Evolutionary conservation across 768 basidiomycete species (phyloP).

Genomic region (Phaeotremella skinneri): DNA sequence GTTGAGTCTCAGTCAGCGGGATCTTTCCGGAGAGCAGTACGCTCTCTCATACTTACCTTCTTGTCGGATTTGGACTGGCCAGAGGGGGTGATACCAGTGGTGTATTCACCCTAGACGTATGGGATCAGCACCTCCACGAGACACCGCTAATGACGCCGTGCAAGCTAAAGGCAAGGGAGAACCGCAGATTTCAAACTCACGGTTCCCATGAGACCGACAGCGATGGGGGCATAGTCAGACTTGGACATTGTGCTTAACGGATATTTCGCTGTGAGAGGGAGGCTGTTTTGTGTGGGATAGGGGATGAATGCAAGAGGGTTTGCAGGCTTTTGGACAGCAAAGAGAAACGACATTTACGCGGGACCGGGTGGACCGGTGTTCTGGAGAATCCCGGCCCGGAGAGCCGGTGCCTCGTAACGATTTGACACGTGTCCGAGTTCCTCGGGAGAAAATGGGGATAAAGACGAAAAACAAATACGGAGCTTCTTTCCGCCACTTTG

Average conservation of each 20-base stretch:
- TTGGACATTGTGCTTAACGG: conserved; percentile 9
- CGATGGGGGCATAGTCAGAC: conserved; percentile 35
- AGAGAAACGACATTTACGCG: too few relatives aligned
- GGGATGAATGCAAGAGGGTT: neutral
- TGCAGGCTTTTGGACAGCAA: too few relatives aligned
- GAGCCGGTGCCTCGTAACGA: neutral
- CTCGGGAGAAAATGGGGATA: neutral
- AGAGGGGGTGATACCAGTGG: conserved; percentile 86
- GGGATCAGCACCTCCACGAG: conserved; percentile 47
- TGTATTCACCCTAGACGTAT: conserved; percentile 71
- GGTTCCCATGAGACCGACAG: conserved; percentile 46
- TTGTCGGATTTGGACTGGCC: conserved; percentile 95
- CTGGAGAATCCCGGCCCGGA: neutral
- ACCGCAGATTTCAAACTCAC: conserved; percentile 19
- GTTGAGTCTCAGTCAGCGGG: conserved; percentile 2
- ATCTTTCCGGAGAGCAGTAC: neutral
- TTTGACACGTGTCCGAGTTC: neutral
- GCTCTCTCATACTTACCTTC: conserved; percentile 59
- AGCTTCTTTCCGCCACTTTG: neutral
- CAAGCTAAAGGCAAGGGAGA: neutral
- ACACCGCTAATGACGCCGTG: conserved; percentile 15
- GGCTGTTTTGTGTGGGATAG: neutral
- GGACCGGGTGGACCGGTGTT: neutral
- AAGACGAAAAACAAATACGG: neutral
- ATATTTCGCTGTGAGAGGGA: neutral